These are phyloP conservation scores for Tolypocladium pustulatum DNA, from an alignment of 2,329 filamentous ascomycete species.

Conservation along the genomic window DNA sequence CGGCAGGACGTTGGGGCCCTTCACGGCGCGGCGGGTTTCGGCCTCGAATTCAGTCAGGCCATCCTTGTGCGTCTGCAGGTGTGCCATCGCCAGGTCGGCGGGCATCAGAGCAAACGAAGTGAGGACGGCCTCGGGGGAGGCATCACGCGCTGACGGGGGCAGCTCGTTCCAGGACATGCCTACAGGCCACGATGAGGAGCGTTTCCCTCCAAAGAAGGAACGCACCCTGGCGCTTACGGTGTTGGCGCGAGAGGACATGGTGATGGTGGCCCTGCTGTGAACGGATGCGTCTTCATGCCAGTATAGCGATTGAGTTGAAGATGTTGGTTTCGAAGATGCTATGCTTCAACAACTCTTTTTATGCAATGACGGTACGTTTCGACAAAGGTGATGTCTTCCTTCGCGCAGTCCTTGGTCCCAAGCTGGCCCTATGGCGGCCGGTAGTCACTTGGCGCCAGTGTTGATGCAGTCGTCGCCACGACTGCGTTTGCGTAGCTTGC, in stretches of 20 bases:
- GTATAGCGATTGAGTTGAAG: background rate
- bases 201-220: background rate
- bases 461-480: conserved; percentile 7
- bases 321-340: background rate
- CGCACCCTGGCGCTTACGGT: background rate
- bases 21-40: conserved; percentile 8
- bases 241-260: conserved; percentile 2
- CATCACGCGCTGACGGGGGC: conserved; percentile 5
- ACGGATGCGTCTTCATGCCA: conserved; percentile 5
- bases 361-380: background rate
- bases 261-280: background rate
- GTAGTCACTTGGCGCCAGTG: conserved; percentile 3
- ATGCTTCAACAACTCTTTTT: background rate
- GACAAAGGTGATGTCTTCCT: background rate
- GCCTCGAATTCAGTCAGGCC: conserved; percentile 13
- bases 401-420: background rate
- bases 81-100: conserved; percentile 7
- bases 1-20: conserved; percentile 12
- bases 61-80: conserved; percentile 9
- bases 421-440: conserved; percentile 6
- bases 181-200: background rate
- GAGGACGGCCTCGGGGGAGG: conserved; percentile 10
- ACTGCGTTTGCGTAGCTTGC: conserved; percentile 4
- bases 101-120: conserved; percentile 10
- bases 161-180: conserved; percentile 4